phyloP scores from a whole-genome alignment of 306 rosid species.

The Elaeagnus macrophylla region DNA sequence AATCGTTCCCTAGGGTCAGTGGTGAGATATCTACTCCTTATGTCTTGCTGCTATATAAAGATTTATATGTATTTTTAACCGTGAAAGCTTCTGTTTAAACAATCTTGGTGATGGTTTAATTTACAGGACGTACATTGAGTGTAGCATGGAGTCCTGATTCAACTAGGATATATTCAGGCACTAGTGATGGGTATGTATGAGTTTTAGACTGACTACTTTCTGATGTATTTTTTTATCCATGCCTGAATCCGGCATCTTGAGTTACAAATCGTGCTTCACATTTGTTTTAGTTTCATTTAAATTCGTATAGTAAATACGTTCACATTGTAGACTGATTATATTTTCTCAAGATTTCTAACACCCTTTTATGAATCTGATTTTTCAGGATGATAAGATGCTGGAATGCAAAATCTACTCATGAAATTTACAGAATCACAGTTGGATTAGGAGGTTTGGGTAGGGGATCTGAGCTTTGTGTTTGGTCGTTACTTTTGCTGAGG shows the following conservation, averaged over 20 bases:
- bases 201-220: slow-evolving; percentile 6
- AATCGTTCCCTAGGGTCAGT: slow-evolving; percentile 67
- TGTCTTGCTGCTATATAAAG: slow-evolving; percentile 1
- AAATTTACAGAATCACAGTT: slow-evolving; percentile 75
- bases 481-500: slow-evolving; percentile 86
- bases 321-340: neutral
- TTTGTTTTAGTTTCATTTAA: no score
- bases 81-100: neutral
- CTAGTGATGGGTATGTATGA: slow-evolving; percentile 78
- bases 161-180: slow-evolving; percentile 66
- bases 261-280: no score
- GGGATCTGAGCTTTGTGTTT: slow-evolving; percentile 65
- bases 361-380: neutral
- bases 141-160: slow-evolving; percentile 84
- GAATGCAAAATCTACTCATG: slow-evolving; percentile 54
- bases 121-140: slow-evolving; percentile 70
- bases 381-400: slow-evolving; percentile 72
- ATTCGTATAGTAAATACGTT: neutral
- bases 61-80: neutral
- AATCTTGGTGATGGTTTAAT: neutral
- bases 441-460: slow-evolving; percentile 78
- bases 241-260: neutral
- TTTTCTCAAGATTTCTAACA: neutral
- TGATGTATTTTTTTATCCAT: neutral
- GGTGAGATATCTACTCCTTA: slow-evolving; percentile 49